These are phyloP conservation scores for Pyrus hybrid DNA, from an alignment of 331 rosid species.

Conservation along the genomic window DNA sequence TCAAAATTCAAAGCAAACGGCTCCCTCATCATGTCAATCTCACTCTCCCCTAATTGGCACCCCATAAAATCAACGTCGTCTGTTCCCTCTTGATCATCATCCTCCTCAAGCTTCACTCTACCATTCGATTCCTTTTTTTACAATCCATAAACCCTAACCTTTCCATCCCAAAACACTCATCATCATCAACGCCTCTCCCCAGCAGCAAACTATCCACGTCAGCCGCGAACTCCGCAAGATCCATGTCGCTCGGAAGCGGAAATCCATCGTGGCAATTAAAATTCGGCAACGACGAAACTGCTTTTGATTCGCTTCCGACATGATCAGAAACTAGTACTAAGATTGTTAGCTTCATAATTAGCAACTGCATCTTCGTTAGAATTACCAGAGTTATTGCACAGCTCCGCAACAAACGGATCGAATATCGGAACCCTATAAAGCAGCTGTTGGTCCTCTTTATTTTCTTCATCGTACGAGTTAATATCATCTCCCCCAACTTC, in stretches of 20 bases:
- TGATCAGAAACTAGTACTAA: background rate
- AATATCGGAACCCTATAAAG: constrained; percentile 39
- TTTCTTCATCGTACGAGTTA: constrained; percentile 43
- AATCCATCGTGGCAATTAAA: constrained; percentile 19
- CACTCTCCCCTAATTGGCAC: constrained; percentile 9
- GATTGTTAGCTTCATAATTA: background rate
- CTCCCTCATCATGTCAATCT: constrained; percentile 45
- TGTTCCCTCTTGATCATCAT: constrained; percentile 21
- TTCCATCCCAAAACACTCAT: constrained; percentile 72
- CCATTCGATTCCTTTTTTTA: constrained; percentile 16
- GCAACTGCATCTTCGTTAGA: constrained; percentile 13
- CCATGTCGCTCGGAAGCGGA: constrained; percentile 52
- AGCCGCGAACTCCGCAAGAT: constrained; percentile 76
- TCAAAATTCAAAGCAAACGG: constrained; percentile 52
- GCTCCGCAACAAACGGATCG: constrained; percentile 52
- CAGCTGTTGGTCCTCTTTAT: constrained; percentile 33
- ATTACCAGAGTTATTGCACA: constrained; percentile 21
- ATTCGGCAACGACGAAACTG: background rate
- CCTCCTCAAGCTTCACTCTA: constrained; percentile 49
- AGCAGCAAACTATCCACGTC: constrained; percentile 85
- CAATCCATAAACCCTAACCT: constrained; percentile 58
- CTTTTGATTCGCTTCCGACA: background rate
- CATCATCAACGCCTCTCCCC: constrained; percentile 60
- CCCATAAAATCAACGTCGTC: background rate
- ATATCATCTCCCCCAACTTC: constrained; percentile 48